Evolutionary conservation across 495 filamentous ascomycete species (phyloP).

Genomic region (Annulohypoxylon bovei): DNA sequence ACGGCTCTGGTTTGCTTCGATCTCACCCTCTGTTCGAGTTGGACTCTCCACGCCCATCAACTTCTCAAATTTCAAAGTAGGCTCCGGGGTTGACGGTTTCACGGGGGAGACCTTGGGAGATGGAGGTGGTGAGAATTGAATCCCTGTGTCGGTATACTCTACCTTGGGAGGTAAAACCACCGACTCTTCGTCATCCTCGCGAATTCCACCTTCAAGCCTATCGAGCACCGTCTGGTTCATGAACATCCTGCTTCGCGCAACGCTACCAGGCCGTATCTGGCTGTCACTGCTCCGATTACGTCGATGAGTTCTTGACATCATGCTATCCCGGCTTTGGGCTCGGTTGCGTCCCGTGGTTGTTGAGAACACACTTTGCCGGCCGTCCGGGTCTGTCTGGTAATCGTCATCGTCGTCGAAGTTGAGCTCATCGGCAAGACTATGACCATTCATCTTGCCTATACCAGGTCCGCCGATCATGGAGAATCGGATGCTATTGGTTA

Average conservation of each 20-base stretch:
- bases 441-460: conserved; percentile 65
- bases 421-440: conserved; percentile 90
- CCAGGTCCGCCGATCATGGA: conserved; percentile 71
- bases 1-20: conserved; percentile 76
- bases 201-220: conserved; percentile 60
- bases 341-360: conserved; percentile 48
- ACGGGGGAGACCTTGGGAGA: conserved; percentile 67
- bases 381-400: conserved; percentile 63
- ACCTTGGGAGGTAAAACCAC: conserved; percentile 23
- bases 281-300: conserved; percentile 63
- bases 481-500: conserved; percentile 77
- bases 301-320: conserved; percentile 55
- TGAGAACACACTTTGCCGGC: conserved; percentile 63
- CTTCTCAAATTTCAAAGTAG: conserved; percentile 47
- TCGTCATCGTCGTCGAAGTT: conserved; percentile 83
- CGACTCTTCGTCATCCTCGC: conserved; percentile 55
- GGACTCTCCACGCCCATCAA: conserved; percentile 52
- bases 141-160: conserved; percentile 68
- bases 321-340: conserved; percentile 56
- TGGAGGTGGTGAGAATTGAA: conserved; percentile 83
- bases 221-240: conserved; percentile 61
- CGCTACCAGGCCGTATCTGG: conserved; percentile 59
- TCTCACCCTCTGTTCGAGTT: conserved; percentile 62
- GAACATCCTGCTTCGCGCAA: conserved; percentile 56
- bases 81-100: conserved; percentile 56